Percentiles rank a stretch among this genome's conserved stretches.
Evolutionary conservation across 2,329 filamentous ascomycete genomes (phyloP).

Genomic region (Trichoderma afroharzianum): DNA sequence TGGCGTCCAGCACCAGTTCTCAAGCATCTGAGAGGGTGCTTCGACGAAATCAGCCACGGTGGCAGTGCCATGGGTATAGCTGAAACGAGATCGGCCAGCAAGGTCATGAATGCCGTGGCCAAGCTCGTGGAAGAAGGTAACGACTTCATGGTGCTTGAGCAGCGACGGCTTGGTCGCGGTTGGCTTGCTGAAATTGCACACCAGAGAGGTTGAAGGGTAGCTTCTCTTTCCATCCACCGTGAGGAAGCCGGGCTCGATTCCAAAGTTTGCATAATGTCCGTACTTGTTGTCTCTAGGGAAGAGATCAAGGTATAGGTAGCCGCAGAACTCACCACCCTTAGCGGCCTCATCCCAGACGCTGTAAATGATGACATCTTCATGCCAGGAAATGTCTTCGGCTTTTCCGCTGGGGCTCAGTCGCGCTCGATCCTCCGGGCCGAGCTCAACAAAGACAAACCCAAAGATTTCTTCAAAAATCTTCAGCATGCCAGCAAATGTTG

Average conservation of each 20-base stretch:
- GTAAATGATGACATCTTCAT: conserved; percentile 78
- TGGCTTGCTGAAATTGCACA: conserved; percentile 84
- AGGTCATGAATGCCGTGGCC: conserved; percentile 70
- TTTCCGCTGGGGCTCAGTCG: conserved; percentile 63
- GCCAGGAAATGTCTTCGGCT: conserved; percentile 72
- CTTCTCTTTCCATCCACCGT: conserved; percentile 64
- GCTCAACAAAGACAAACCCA: conserved; percentile 72
- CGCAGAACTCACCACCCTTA: conserved; percentile 69
- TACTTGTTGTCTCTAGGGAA: conserved; percentile 80
- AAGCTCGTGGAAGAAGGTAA: conserved; percentile 77
- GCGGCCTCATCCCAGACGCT: conserved; percentile 76
- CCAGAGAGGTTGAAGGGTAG: conserved; percentile 74
- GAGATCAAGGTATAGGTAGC: conserved; percentile 79
- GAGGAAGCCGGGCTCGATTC: conserved; percentile 68
- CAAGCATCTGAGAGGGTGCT: conserved; percentile 69
- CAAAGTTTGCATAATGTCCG: conserved; percentile 82
- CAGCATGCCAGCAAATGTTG: conserved; percentile 73
- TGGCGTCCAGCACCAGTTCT: conserved; percentile 73
- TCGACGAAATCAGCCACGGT: conserved; percentile 68
- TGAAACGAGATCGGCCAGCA: conserved; percentile 58
- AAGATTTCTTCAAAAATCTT: conserved; percentile 81
- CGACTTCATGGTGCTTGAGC: conserved; percentile 78
- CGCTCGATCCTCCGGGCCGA: conserved; percentile 62
- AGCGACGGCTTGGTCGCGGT: conserved; percentile 72
- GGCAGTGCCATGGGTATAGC: conserved; percentile 64